phyloP scores from a whole-genome alignment of 345 rosid species.

The Eucalyptus cloeziana region DNA sequence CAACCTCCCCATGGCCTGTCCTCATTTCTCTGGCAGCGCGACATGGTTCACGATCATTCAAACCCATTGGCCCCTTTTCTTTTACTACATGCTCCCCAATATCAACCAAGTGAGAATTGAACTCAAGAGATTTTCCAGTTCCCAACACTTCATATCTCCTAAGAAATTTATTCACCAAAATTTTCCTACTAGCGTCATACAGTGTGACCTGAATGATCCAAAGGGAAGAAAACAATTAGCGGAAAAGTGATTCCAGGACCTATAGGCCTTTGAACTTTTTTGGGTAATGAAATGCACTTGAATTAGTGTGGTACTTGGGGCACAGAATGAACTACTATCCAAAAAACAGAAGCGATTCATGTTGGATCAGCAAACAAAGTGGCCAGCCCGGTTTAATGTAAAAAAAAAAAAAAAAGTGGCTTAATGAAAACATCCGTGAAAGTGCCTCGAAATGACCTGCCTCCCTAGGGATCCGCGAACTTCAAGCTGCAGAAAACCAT shows the following conservation, averaged over 20 bases:
- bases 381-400: too few species aligned
- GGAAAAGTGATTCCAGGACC: background rate
- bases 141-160: too few species aligned
- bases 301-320: background rate
- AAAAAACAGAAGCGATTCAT: background rate
- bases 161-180: too few species aligned
- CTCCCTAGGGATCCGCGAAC: constrained; percentile 19
- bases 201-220: too few species aligned
- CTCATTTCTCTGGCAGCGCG: rapidly evolving
- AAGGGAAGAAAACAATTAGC: too few species aligned
- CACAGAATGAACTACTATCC: background rate
- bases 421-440: background rate
- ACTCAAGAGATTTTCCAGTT: too few species aligned
- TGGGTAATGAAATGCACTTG: background rate
- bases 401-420: background rate
- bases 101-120: too few species aligned
- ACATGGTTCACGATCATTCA: too few species aligned
- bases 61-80: too few species aligned
- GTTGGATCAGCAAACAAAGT: background rate
- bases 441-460: constrained; percentile 16
- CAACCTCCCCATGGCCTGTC: background rate
- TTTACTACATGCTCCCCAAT: too few species aligned
- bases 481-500: constrained; percentile 32
- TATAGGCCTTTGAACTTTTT: background rate
- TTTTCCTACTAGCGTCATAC: too few species aligned